phyloP scores from a whole-genome alignment of 208 protist species.

The Naegleria gruberi region DNA sequence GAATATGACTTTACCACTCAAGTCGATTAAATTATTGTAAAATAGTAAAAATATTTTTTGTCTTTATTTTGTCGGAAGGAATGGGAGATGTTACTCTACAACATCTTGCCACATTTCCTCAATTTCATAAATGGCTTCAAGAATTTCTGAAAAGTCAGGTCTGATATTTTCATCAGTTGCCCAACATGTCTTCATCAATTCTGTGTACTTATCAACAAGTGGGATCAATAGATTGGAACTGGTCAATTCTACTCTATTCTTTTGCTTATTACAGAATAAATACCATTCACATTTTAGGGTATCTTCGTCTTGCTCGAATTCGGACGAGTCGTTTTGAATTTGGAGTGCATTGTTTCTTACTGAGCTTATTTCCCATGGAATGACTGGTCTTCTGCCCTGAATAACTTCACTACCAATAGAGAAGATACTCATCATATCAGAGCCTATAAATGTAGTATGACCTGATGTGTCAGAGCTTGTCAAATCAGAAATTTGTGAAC shows the following conservation, averaged over 20 bases:
- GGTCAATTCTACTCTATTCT: background rate
- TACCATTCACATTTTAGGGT: background rate
- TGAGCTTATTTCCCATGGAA: background rate
- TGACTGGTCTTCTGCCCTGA: background rate
- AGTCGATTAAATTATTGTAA: slow-evolving; percentile 2
- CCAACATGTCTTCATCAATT: slow-evolving; percentile 1
- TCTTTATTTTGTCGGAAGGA: too few relatives aligned
- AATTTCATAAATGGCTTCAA: too few relatives aligned
- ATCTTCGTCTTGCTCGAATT: background rate
- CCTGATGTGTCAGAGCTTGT: background rate
- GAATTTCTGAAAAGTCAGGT: background rate
- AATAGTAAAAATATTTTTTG: too few relatives aligned
- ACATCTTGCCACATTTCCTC: too few relatives aligned
- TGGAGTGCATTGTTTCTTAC: background rate
- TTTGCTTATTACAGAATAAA: background rate
- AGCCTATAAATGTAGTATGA: background rate
- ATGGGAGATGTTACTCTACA: too few relatives aligned
- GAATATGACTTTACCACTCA: slow-evolving; percentile 80
- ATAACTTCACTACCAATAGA: background rate
- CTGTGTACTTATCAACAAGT: background rate
- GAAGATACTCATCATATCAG: background rate
- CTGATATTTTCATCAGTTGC: background rate
- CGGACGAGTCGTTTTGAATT: background rate
- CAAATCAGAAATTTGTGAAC: background rate
- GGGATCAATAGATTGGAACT: background rate